Evolutionary conservation across 1,284 basidiomycete genomes (phyloP).

Genomic region (Ceratobasidium sp.): DNA sequence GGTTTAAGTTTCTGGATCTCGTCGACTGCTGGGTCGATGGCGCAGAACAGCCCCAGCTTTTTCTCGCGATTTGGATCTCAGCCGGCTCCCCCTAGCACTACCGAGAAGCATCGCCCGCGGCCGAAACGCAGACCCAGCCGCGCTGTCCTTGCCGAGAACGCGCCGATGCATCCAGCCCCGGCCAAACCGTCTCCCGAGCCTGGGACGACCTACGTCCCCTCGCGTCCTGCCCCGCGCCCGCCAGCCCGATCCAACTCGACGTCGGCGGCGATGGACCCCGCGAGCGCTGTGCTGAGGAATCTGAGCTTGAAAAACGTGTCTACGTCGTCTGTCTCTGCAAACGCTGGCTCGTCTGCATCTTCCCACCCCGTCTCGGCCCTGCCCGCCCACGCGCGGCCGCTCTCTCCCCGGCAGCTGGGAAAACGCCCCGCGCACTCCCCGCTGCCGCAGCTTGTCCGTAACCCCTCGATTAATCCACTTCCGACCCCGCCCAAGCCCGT

Average conservation of each 20-base stretch:
- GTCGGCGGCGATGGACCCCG: neutral
- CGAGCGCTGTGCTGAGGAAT: neutral
- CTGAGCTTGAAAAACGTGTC: slow-evolving; percentile 33
- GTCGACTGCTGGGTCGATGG: slow-evolving; percentile 5
- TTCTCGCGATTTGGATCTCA: slow-evolving; percentile 30
- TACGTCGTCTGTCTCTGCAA: slow-evolving; percentile 19
- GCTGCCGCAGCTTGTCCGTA: neutral
- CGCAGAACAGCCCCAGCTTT: slow-evolving; percentile 31
- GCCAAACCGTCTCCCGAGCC: neutral
- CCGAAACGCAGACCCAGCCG: slow-evolving; percentile 33
- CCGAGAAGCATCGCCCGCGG: neutral
- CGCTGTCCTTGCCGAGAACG: neutral
- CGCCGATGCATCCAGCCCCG: neutral
- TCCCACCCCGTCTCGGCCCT: neutral
- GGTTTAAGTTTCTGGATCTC: neutral
- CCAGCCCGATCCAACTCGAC: neutral
- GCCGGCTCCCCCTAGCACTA: neutral
- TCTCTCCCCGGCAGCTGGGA: slow-evolving; percentile 37
- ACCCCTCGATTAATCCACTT: slow-evolving; percentile 3
- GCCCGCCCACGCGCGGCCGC: neutral
- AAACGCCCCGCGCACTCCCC: slow-evolving; percentile 19
- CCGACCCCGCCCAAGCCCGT: slow-evolving; percentile 1
- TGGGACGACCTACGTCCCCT: slow-evolving; percentile 23
- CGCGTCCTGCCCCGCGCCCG: slow-evolving; percentile 35
- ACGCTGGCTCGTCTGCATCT: slow-evolving; percentile 12